Base-by-base conservation (phyloP, 192 early-diverging fungal genomes). In the Umbelopsis sp. region DNA sequence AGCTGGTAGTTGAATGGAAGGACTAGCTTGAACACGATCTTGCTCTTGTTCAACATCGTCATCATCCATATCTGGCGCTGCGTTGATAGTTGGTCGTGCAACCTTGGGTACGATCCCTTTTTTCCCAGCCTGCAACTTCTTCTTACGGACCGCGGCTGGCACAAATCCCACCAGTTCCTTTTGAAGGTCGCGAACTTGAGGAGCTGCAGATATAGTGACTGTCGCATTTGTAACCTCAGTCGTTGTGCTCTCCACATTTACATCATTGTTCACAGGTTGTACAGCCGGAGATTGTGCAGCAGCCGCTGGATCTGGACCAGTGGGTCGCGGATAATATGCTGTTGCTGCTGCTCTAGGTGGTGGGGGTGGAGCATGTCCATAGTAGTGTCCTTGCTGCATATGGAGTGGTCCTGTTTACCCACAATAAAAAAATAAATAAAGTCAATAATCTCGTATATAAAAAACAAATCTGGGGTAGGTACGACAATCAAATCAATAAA, bases 141-240 rank as follows among this genome's bases (percentile, higher is more conserved):
- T 90, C 65, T 83, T 82, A 20, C 84, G 73, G 36, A 93, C 70
- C 4, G 85, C 77, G 17, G 87, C 77, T 0, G 94, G 94, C 2
- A 95, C 90, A 66, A 95, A 80, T 4, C 84, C 76, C 10, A 88
- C 86, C 32, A 93, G 76, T 78, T 95, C 94, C 68, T 93, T 92
- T 78, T 91, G 90, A 69, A 95, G 82, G 73, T 95, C 89, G 54
- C 94, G 87, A 65, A 94, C 84, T 69, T 90, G 82, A 20, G 94
- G 94, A 53, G 87, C 92, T 0, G 91, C 94, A 25, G 90, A 84
- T 20, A 95, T 88, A 20, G 90, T 88, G n/a, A 80, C 76, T 20
- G 82, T 69, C 11, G 81, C 45, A 8, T 43, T 62, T 16, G 73
- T 14, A 43, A 34, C 65, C 34, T 59, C 43, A 25, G 45, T 66